These are phyloP conservation scores for Scedosporium dehoogii DNA, from an alignment of 2,329 filamentous ascomycete species.

Conservation along the genomic window DNA sequence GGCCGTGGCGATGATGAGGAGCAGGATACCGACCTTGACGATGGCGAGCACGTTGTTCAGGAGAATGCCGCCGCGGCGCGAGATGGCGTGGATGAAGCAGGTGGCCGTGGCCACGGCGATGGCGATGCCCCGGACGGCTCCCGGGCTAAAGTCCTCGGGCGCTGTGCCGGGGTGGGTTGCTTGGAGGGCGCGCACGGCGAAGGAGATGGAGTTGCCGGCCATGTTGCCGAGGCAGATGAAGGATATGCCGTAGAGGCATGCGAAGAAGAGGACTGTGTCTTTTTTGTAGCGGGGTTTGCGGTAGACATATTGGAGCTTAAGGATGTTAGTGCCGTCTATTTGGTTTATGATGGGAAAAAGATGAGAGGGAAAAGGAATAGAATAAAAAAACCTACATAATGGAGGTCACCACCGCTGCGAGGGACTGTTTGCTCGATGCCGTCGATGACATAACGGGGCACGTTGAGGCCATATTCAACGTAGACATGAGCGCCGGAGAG, in stretches of 20 bases:
- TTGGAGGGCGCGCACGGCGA: constrained; percentile 29
- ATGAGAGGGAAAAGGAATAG: background rate
- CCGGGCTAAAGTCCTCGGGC: constrained; percentile 12
- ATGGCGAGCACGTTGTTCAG: constrained; percentile 41
- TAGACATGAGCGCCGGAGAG: constrained; percentile 25
- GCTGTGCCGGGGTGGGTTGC: constrained; percentile 20
- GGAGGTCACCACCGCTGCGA: constrained; percentile 35
- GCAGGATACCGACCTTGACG: constrained; percentile 36
- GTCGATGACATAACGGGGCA: constrained; percentile 29
- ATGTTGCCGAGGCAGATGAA: constrained; percentile 38
- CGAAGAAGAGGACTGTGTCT: constrained; percentile 26
- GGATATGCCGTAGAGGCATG: constrained; percentile 32
- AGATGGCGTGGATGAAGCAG: constrained; percentile 37
- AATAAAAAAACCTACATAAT: constrained; percentile 22
- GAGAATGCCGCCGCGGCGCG: constrained; percentile 37
- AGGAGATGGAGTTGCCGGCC: constrained; percentile 36
- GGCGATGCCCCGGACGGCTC: constrained; percentile 34
- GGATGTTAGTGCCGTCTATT: too few species aligned
- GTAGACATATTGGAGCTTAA: constrained; percentile 32
- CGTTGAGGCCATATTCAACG: constrained; percentile 36
- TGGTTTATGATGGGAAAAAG: background rate
- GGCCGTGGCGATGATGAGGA: constrained; percentile 29
- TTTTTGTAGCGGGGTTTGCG: constrained; percentile 23
- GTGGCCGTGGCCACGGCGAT: constrained; percentile 30
- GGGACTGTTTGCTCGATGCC: constrained; percentile 30